These are phyloP conservation scores for Trametes maxima DNA, from an alignment of 768 basidiomycete species.

Conservation along the genomic window DNA sequence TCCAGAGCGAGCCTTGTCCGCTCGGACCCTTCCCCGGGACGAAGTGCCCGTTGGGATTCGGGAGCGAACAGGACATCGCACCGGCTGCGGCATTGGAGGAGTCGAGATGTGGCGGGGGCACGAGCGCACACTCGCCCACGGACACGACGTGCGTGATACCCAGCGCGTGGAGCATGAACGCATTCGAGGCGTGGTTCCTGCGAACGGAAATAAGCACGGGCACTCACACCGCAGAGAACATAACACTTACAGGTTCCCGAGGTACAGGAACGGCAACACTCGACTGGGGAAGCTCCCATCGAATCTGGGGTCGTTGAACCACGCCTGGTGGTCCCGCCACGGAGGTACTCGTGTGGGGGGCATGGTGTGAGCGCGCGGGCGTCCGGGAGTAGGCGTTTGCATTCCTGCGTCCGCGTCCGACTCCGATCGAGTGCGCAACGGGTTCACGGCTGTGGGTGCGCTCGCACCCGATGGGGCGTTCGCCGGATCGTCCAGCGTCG, in stretches of 20 bases:
- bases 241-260: conserved; percentile 85
- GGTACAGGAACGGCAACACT: conserved; percentile 89
- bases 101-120: conserved; percentile 65
- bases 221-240: conserved; percentile 2
- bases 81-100: conserved; percentile 2
- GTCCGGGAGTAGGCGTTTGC: conserved; percentile 26
- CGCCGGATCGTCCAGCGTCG: not conserved
- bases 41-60: conserved; percentile 37
- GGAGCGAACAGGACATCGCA: conserved; percentile 17
- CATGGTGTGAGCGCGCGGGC: conserved; percentile 73
- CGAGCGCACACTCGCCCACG: conserved; percentile 91
- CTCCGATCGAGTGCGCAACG: conserved; percentile 22
- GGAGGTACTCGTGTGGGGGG: conserved; percentile 53
- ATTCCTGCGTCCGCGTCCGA: conserved; percentile 9
- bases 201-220: conserved; percentile 5
- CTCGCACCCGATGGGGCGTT: conserved; percentile 1
- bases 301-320: conserved; percentile 93
- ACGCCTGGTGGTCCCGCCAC: conserved; percentile 70
- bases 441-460: conserved; percentile 3
- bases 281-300: conserved; percentile 96
- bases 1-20: conserved; percentile 77
- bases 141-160: conserved; percentile 98
- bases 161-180: conserved; percentile 92
- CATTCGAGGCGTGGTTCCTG: conserved; percentile 93
- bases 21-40: conserved; percentile 47